Evolutionary conservation across 192 early-diverging fungal genomes (phyloP).

Genomic region (Backusella macrospora): DNA sequence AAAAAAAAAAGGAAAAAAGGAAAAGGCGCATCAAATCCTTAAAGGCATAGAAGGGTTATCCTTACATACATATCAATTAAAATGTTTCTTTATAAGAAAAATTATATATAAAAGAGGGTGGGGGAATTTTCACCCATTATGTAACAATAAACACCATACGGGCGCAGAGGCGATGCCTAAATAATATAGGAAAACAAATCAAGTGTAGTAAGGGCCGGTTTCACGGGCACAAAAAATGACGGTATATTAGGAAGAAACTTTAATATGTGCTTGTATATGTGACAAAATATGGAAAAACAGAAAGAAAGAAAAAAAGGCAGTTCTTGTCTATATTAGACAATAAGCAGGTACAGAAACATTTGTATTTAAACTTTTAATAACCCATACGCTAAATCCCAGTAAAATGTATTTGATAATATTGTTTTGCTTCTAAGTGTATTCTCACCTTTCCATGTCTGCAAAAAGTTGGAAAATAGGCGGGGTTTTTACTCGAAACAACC

Average conservation of each 20-base stretch:
- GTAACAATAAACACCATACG: not conserved
- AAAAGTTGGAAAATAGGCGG: not conserved
- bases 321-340: not conserved
- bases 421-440: not conserved
- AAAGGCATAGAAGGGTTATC: not conserved
- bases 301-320: not conserved
- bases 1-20: not conserved
- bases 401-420: not conserved
- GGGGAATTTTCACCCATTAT: not conserved
- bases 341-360: too few relatives aligned
- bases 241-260: not conserved
- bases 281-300: not conserved
- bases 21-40: not conserved
- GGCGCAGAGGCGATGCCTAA: not conserved
- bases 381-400: too few relatives aligned
- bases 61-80: not conserved
- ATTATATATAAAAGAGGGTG: not conserved
- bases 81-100: constrained; percentile 10
- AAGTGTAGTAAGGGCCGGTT: not conserved
- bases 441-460: not conserved
- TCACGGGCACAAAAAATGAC: not conserved
- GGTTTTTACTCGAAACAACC: constrained; percentile 1
- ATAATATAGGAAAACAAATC: not conserved
- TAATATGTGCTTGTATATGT: not conserved
- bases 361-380: too few relatives aligned